Conservation (phyloP, 805 yeast species). For the Priceomyces melissophilus region DNA sequence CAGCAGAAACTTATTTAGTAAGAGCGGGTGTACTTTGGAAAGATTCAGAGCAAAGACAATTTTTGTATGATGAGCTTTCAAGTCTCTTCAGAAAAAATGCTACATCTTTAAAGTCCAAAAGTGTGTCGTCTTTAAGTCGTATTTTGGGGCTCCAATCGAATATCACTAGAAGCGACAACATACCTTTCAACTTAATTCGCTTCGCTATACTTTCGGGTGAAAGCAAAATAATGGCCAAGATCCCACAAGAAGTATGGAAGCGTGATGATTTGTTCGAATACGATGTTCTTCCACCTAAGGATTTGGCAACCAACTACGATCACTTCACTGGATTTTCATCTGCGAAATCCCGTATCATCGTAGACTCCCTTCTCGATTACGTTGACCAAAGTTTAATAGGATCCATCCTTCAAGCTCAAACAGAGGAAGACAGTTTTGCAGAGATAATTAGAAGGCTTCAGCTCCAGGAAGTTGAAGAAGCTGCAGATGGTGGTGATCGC, state of each 20-base stretch:
- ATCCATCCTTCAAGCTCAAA: slow-evolving; percentile 36
- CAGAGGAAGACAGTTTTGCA: slow-evolving; percentile 24
- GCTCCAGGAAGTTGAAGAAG: slow-evolving; percentile 8
- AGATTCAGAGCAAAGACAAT: slow-evolving; percentile 42
- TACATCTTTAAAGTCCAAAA: background rate
- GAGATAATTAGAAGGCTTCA: slow-evolving; percentile 21
- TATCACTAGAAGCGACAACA: slow-evolving; percentile 14
- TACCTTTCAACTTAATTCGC: slow-evolving; percentile 62
- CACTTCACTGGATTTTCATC: slow-evolving; percentile 28
- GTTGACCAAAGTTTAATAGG: slow-evolving; percentile 47
- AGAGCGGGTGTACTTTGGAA: slow-evolving; percentile 58
- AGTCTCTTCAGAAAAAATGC: slow-evolving; percentile 12
- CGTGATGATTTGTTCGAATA: slow-evolving; percentile 62
- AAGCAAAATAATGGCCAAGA: slow-evolving; percentile 63
- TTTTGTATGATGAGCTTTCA: slow-evolving; percentile 44
- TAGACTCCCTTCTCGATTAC: slow-evolving; percentile 37
- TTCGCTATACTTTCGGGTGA: slow-evolving; percentile 72
- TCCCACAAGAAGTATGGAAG: slow-evolving; percentile 62
- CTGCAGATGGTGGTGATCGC: slow-evolving; percentile 5
- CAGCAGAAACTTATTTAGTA: slow-evolving; percentile 56
- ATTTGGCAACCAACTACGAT: slow-evolving; percentile 31
- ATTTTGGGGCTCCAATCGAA: slow-evolving; percentile 7
- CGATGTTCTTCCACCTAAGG: slow-evolving; percentile 67
- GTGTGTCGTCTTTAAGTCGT: slow-evolving; percentile 12
- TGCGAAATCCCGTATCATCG: slow-evolving; percentile 11